Evolutionary conservation across 108 stramenopile genomes (phyloP), one percentile per base, ranked within the genome.

Genomic region (Nitzschia putrida): DNA sequence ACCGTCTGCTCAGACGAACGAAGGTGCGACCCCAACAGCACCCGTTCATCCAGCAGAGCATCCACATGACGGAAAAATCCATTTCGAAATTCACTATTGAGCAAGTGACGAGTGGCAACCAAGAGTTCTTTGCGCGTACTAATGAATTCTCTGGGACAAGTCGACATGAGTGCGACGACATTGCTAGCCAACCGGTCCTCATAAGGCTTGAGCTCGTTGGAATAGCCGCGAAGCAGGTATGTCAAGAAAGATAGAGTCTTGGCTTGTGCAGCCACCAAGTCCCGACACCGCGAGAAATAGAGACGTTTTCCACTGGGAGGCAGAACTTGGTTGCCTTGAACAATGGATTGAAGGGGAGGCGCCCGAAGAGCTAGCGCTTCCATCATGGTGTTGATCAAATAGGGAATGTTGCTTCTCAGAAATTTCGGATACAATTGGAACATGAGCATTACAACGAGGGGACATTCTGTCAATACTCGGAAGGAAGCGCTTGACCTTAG

Each of bases 221-320:
- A 63, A 63, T 88, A 93, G 1, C 85, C 78, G 21, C 92, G 80
- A 4, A 97, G 72, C 21, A 97, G 83, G 70, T 90, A 95, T 12
- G 97, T 97, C 25, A 97, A 53, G 58, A 97, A 96, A 42, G 91
- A 91, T 5, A 97, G 70, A 7, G 93, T 92, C 72, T 96, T 97
- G 71, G 91, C 91, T 74, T 97, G 96, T 18, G 86, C 85, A 0
- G 86, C 85, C 38, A 92, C 67, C 58, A 96, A 64, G 68, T 93
- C 88, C 24, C 77, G 77, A 40, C 73, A 73, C 16, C 83, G 71
- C n/a, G 71, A 75, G 40, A 70, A 78, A 69, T 88, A 91, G 7
- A 84, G 53, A 13, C 83, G 82, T 41, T 76, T 78, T 18, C 42
- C 56, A 42, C 58, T 24, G 44, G 57, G 49, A 37, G 69, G 66